Conservation (phyloP, 1,139 yeast genomes). For the Saccharomyces uvarum region DNA sequence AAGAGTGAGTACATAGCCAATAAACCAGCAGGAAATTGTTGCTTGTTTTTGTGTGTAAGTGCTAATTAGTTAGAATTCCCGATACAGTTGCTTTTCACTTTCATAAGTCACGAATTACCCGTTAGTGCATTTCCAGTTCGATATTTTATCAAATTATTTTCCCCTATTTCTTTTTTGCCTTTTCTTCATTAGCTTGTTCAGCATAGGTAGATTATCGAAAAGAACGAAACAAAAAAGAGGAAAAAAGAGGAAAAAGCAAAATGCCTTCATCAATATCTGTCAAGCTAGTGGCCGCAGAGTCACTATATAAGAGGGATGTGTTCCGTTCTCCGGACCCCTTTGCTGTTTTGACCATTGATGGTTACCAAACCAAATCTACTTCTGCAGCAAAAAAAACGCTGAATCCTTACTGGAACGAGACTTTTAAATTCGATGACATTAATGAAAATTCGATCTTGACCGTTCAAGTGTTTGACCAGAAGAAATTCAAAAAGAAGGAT, state of each 20-base stretch:
- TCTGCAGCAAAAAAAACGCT: conserved; percentile 88
- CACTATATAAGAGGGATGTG: conserved; percentile 89
- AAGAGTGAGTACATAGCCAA: not conserved
- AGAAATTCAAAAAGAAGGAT: conserved; percentile 94
- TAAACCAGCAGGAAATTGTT: not conserved
- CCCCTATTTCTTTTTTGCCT: not conserved
- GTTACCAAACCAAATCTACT: conserved; percentile 91
- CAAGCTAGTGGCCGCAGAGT: conserved; percentile 91
- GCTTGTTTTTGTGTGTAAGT: not conserved
- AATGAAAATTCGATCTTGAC: conserved; percentile 81
- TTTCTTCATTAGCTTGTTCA: not conserved
- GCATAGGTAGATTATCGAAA: not conserved
- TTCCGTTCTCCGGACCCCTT: conserved; percentile 96
- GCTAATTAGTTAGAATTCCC: not conserved
- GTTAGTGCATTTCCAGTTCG: conserved; percentile 1
- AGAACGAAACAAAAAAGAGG: not conserved
- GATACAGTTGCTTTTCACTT: not conserved
- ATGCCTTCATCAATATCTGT: conserved; percentile 41
- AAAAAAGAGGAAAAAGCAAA: not conserved
- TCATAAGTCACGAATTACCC: not conserved
- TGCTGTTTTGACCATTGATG: conserved; percentile 94
- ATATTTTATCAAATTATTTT: not conserved
- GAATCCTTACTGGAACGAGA: conserved; percentile 96
- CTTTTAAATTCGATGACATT: conserved; percentile 63
- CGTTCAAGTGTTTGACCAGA: conserved; percentile 92